These are phyloP conservation scores for Phalaenopsis aphrodite DNA, from an alignment of 106 monocot genomes.

Conservation along the genomic window DNA sequence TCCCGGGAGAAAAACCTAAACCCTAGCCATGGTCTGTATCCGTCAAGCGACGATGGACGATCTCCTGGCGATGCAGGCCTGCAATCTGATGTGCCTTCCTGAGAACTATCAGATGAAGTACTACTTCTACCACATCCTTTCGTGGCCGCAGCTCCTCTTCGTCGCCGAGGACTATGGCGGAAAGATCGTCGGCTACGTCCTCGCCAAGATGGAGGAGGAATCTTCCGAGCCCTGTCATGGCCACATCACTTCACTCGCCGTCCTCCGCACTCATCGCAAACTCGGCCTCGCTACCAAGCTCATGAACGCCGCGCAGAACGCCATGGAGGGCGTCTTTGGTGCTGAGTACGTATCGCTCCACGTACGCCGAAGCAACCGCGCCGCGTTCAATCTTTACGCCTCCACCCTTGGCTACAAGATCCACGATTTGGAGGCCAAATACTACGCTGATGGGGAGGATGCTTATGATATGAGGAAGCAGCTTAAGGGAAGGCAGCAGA, in stretches of 20 bases:
- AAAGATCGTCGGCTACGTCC: constrained; percentile 69
- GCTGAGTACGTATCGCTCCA: constrained; percentile 60
- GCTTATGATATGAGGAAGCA: constrained; percentile 73
- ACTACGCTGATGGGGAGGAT: constrained; percentile 73
- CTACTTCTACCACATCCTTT: constrained; percentile 71
- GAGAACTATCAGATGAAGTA: constrained; percentile 81
- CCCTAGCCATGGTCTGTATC: constrained; percentile 60
- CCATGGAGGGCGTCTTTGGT: constrained; percentile 57
- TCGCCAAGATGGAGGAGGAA: constrained; percentile 53
- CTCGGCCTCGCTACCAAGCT: constrained; percentile 69
- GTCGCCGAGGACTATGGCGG: constrained; percentile 62
- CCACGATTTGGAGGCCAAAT: constrained; percentile 65
- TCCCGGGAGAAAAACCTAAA: not conserved
- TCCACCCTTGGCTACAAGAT: constrained; percentile 50
- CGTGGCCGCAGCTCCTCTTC: constrained; percentile 70
- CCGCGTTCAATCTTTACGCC: constrained; percentile 59
- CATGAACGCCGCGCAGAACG: constrained; percentile 68
- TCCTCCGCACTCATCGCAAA: constrained; percentile 62
- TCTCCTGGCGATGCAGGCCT: constrained; percentile 70
- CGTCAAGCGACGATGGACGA: constrained; percentile 68
- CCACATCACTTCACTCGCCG: constrained; percentile 70
- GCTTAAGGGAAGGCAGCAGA: constrained; percentile 25
- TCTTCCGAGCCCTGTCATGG: constrained; percentile 46
- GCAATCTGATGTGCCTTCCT: constrained; percentile 69
- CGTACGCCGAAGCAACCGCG: constrained; percentile 60